Evolutionary conservation across 768 basidiomycete genomes (phyloP).

Genomic region (Lactifluus subvellereus): DNA sequence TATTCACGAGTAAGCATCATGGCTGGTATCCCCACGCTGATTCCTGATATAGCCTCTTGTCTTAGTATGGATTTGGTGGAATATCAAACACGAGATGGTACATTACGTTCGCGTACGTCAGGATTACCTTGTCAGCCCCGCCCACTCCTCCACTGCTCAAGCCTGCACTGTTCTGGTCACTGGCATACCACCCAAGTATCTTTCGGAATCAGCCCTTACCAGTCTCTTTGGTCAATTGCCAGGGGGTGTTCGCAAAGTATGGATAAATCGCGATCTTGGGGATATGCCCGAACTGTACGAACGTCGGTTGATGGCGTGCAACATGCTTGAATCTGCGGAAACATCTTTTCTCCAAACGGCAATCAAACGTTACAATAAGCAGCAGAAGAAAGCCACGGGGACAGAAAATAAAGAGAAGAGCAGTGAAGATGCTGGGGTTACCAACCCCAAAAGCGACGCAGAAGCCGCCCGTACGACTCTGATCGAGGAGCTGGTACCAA

Average conservation of each 20-base stretch:
- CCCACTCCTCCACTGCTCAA: conserved; percentile 72
- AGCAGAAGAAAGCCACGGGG: conserved; percentile 43
- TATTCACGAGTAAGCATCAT: conserved; percentile 63
- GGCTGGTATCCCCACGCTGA: background rate
- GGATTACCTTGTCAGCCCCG: conserved; percentile 66
- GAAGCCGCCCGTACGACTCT: conserved; percentile 29
- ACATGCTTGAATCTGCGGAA: conserved; percentile 84
- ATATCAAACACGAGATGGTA: conserved; percentile 72
- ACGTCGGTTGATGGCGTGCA: conserved; percentile 62
- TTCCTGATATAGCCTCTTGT: background rate
- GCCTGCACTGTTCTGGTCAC: conserved; percentile 89
- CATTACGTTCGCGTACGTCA: conserved; percentile 80
- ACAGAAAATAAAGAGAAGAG: conserved; percentile 26
- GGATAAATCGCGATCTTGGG: conserved; percentile 88
- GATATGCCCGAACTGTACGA: conserved; percentile 82
- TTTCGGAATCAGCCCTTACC: conserved; percentile 61
- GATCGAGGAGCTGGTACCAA: conserved; percentile 53
- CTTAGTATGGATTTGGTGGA: conserved; percentile 79
- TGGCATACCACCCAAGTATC: conserved; percentile 74
- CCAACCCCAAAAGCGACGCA: conserved; percentile 26
- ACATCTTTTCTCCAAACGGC: conserved; percentile 72
- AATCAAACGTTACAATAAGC: conserved; percentile 56
- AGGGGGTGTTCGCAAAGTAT: conserved; percentile 85
- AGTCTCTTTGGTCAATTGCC: conserved; percentile 78
- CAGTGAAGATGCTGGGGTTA: background rate